Evolutionary conservation across 257 asterid genomes (phyloP), one percentile per base, ranked within the genome.

Genomic region (Solanum medicagineum): DNA sequence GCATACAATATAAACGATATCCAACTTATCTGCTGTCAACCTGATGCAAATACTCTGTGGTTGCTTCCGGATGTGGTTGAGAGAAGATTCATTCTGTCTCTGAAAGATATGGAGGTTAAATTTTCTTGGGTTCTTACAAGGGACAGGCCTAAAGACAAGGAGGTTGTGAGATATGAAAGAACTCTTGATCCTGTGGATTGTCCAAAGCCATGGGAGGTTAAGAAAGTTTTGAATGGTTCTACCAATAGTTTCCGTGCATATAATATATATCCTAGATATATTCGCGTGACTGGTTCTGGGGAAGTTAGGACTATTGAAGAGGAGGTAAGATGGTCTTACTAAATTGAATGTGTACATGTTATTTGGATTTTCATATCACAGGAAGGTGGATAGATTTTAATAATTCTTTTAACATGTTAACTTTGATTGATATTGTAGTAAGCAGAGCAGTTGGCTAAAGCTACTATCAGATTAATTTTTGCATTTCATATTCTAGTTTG

Each of bases 251-350:
- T 97, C 84, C 89, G 95, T 88, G 90, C 95, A 83, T 73, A 56
- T 77, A 89, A 94, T 87, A 85, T 95, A 80, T 95, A 94, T 85
- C 95, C 98, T 65, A 94, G 98, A 89, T 90, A 91, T 84, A 91
- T 97, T 81, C 94, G 99, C 59, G 97, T 97, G 54, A 97, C 99
- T 85, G 99, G 99, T 88, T 95, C 98, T 5, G 99, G 99, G 85
- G 99, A 95, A 86, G 92, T 95, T 82, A 90, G 99, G 85, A 92
- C 96, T 89, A 86, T 94, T 26, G 98, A 95, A 80, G 94, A 89
- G 85, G 97, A 88, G 98, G 99, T 97, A 92, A 85, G 90, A 40
- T 84, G 65, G 17, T 22, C 29, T 53, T 26, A 26, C 36, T 73
- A 53, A 10, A 54, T 44, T 42, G 59, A 66, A 29, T 84, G 32